phyloP scores from a whole-genome alignment of 1,284 basidiomycete genomes.

The Omphalotus olearius region DNA sequence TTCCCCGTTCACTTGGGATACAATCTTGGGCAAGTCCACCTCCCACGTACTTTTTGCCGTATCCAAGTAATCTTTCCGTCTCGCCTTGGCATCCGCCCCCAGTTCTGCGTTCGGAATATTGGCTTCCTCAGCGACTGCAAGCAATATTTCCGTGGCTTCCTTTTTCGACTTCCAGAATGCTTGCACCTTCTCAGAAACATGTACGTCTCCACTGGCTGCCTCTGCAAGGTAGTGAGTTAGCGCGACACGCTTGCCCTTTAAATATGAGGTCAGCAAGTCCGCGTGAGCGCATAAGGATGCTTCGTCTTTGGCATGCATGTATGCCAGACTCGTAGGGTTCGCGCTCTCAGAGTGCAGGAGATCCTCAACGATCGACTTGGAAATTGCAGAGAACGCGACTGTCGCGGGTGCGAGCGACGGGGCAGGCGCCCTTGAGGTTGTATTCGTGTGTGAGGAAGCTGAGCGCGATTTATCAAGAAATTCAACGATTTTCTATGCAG shows the following conservation, averaged over 20 bases:
- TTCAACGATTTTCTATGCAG: slow-evolving; percentile 66
- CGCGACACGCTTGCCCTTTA: slow-evolving; percentile 48
- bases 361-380: slow-evolving; percentile 58
- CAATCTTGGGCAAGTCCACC: slow-evolving; percentile 25
- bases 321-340: slow-evolving; percentile 47
- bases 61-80: slow-evolving; percentile 49
- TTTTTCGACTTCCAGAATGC: slow-evolving; percentile 54
- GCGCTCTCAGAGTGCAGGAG: slow-evolving; percentile 59
- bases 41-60: slow-evolving; percentile 33
- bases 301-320: slow-evolving; percentile 49
- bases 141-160: slow-evolving; percentile 37
- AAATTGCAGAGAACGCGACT: slow-evolving; percentile 58
- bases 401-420: slow-evolving; percentile 79
- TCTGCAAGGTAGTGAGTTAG: slow-evolving; percentile 52
- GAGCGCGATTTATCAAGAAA: slow-evolving; percentile 83
- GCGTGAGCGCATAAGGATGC: slow-evolving; percentile 39
- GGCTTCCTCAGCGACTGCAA: slow-evolving; percentile 42
- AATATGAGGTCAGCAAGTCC: slow-evolving; percentile 34
- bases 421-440: slow-evolving; percentile 68
- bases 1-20: slow-evolving; percentile 44
- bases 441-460: slow-evolving; percentile 57
- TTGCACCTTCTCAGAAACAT: slow-evolving; percentile 59
- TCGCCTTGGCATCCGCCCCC: slow-evolving; percentile 42
- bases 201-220: slow-evolving; percentile 40
- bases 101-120: slow-evolving; percentile 40